phyloP scores from a whole-genome alignment of 805 yeast species.

The Nakazawaea ernobii region DNA sequence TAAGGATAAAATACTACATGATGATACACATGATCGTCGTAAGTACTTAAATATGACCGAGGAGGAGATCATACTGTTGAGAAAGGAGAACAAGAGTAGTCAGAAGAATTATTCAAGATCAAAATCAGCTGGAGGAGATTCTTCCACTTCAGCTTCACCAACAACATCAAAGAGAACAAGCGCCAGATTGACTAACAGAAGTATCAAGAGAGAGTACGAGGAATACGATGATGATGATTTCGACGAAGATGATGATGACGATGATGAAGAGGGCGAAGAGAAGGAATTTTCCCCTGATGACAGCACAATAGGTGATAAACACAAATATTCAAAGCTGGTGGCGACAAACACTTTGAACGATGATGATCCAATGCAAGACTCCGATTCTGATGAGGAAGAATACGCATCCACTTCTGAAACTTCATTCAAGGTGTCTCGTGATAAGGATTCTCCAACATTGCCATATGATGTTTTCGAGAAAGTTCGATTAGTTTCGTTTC shows the following conservation, averaged over 20 bases:
- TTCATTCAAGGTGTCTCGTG: neutral
- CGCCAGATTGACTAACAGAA: neutral
- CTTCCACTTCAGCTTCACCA: neutral
- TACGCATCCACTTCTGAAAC: neutral
- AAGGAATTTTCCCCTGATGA: neutral
- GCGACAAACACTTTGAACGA: neutral
- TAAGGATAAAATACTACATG: conserved; percentile 9
- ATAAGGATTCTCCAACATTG: conserved; percentile 1
- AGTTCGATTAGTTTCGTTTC: conserved; percentile 9
- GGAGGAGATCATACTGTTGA: conserved; percentile 5
- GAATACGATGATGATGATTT: neutral
- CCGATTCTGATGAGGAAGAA: neutral
- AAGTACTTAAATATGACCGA: conserved; percentile 7
- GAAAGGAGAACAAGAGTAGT: conserved; percentile 1
- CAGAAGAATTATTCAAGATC: conserved; percentile 1
- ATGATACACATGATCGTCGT: conserved; percentile 8
- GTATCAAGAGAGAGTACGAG: neutral
- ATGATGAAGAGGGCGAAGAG: conserved; percentile 4
- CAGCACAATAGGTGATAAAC: neutral
- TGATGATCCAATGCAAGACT: neutral
- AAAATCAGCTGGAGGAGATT: neutral
- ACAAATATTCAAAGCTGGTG: neutral
- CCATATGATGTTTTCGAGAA: conserved; percentile 10
- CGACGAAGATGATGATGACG: conserved; percentile 2
- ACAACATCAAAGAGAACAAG: conserved; percentile 1